These are phyloP conservation scores for Talaromyces verruculosus DNA, from an alignment of 2,329 filamentous ascomycete species.

Conservation along the genomic window DNA sequence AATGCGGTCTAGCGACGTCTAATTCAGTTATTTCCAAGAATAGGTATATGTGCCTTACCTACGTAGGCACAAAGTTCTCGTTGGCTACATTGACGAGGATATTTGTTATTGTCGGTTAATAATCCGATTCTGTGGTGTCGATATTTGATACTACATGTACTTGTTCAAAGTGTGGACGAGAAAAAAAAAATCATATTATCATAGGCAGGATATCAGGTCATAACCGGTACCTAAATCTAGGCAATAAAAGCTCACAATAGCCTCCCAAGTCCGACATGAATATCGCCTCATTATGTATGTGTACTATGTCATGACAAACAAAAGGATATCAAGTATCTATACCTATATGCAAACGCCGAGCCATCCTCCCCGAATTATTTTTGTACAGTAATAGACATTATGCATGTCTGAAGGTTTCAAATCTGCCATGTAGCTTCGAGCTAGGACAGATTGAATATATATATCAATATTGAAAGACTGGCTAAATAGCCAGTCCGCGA, in stretches of 20 bases:
- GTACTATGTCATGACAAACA: neutral
- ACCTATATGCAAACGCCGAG: conserved; percentile 12
- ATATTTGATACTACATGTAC: too few species aligned
- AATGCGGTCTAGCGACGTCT: neutral
- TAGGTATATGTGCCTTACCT: neutral
- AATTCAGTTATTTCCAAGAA: neutral
- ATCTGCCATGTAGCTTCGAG: neutral
- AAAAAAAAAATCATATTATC: neutral
- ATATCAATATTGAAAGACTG: neutral
- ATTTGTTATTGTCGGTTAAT: too few species aligned
- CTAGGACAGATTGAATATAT: neutral
- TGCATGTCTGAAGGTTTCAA: neutral
- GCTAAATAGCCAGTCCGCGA: conserved; percentile 61
- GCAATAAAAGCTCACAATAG: neutral
- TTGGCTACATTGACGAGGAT: too few species aligned
- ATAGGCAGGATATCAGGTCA: neutral
- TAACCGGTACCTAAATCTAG: neutral
- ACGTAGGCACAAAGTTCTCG: too few species aligned
- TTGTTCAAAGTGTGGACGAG: neutral
- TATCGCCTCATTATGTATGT: conserved; percentile 4
- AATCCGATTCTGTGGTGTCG: too few species aligned
- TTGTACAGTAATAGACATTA: conserved; percentile 3
- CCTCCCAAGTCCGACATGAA: neutral
- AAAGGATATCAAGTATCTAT: conserved; percentile 12
- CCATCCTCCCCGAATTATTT: neutral